Evolutionary conservation across 73 alveolate species (phyloP), one percentile per base, ranked within the genome.

Genomic region (Paramecium primaurelia): DNA sequence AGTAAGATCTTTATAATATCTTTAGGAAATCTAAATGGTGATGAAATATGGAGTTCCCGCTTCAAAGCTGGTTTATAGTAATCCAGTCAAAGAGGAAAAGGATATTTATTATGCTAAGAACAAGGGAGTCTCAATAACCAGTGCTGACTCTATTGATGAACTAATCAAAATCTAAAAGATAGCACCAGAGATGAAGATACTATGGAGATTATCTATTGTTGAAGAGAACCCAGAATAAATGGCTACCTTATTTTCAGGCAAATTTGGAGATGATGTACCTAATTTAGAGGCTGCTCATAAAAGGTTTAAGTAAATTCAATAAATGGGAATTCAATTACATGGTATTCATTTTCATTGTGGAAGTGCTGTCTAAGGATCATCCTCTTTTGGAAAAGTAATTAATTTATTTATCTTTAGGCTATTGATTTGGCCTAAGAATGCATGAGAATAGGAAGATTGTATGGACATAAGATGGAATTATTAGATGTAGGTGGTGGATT

Each of bases 311-410:
- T 69, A 69, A 20, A 89, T 89, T 71, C 37, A 44, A 45, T 71
- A 89, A 42, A 71, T 89, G 88, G 94, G 94, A 2, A 83, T 89
- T 47, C 20, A 83, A 26, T 49, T 89, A 16, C 58, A 89, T 59
- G 94, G 94, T 45, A 89, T 89, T 16, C 94, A 89, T 60, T 89
- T 89, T 83, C 94, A 89, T 47, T 89, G 94, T 71, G 94, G 94
- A 28, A 71, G 92, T 89, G 94, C 86, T 54, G 34, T 59, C 28
- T 37, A 89, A 45, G 94, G 94, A 28, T 69, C 94, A 8, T 47
- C 68, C 59, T 89, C 94, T 25, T 89, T 89, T 83, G 86, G 71
- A 51, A 71, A 89, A 18, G 87, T 40, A 73, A 36, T 73, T 37
- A 8, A 36, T 8, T 12, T 40, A 37, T 64, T 28, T n/a, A 54